Conservation (phyloP, 169 alveolate species). For the Plasmodium relictum region DNA sequence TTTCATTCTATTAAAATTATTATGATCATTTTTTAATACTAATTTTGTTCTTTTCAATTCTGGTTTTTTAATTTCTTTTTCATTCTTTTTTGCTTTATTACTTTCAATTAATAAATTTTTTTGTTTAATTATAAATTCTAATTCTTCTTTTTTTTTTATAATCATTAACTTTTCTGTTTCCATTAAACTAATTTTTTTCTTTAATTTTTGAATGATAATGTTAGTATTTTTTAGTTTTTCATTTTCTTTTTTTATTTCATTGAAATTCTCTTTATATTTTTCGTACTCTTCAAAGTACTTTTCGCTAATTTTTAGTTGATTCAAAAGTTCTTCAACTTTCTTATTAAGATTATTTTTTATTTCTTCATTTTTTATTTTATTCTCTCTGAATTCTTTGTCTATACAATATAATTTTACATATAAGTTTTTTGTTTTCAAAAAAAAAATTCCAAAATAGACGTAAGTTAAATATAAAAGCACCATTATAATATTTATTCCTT, state of each 20-base stretch:
- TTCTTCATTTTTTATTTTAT: constrained; percentile 7
- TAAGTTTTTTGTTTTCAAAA: constrained; percentile 18
- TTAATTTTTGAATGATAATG: constrained; percentile 23
- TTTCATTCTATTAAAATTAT: background rate
- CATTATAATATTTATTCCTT: constrained; percentile 15
- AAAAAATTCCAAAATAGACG: constrained; percentile 30
- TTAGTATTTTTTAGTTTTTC: constrained; percentile 36
- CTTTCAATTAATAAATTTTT: background rate
- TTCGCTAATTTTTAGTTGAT: constrained; percentile 27
- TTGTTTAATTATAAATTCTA: constrained; percentile 24
- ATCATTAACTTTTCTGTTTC: constrained; percentile 22
- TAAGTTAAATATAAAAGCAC: constrained; percentile 20
- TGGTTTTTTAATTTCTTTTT: background rate
- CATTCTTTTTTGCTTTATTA: background rate
- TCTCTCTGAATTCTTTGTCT: constrained; percentile 2
- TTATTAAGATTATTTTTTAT: constrained; percentile 18
- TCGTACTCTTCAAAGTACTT: constrained; percentile 21
- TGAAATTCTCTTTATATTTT: background rate
- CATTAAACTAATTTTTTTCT: constrained; percentile 16
- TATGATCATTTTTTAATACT: background rate
- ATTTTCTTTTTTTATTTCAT: constrained; percentile 28
- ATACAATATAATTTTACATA: constrained; percentile 8
- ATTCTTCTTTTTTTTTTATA: constrained; percentile 37
- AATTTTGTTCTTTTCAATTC: constrained; percentile 16
- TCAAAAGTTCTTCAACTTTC: constrained; percentile 10